Evolutionary conservation across 345 rosid species (phyloP).

Genomic region (Populus nigra): DNA sequence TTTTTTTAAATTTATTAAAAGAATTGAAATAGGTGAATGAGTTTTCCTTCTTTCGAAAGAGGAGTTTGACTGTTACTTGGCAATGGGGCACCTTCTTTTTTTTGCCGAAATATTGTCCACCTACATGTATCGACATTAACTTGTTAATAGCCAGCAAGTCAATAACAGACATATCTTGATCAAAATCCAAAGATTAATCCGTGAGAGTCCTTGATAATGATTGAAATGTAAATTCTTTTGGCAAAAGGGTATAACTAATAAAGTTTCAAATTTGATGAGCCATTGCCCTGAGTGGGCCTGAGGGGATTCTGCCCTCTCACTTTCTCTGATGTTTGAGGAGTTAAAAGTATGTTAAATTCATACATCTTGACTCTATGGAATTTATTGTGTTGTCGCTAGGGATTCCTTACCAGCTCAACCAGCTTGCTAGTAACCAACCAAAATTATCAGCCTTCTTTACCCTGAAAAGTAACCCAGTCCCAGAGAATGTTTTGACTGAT

Average conservation of each 20-base stretch:
- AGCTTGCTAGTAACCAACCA: conserved; percentile 75
- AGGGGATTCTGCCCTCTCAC: background rate
- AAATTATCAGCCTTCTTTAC: conserved; percentile 77
- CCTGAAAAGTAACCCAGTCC: conserved; percentile 28
- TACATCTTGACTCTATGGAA: conserved; percentile 5
- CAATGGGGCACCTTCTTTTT: no score
- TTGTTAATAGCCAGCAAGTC: no score
- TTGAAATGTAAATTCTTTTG: background rate
- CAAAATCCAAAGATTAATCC: background rate
- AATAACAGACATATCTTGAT: no score
- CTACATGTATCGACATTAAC: no score
- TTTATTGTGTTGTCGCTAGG: conserved; percentile 40
- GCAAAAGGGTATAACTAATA: no score
- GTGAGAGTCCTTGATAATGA: background rate
- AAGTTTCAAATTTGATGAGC: no score
- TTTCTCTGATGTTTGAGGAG: background rate
- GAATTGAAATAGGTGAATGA: no score
- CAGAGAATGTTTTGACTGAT: conserved; percentile 28
- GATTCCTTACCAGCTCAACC: conserved; percentile 88
- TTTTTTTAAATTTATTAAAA: no score
- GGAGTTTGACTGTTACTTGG: no score
- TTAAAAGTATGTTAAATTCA: background rate
- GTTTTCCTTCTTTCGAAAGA: no score
- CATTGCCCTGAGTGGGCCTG: background rate
- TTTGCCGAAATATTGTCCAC: no score